These are phyloP conservation scores for Funneliformis mosseae DNA, from an alignment of 192 early-diverging fungal species.

Conservation along the genomic window DNA sequence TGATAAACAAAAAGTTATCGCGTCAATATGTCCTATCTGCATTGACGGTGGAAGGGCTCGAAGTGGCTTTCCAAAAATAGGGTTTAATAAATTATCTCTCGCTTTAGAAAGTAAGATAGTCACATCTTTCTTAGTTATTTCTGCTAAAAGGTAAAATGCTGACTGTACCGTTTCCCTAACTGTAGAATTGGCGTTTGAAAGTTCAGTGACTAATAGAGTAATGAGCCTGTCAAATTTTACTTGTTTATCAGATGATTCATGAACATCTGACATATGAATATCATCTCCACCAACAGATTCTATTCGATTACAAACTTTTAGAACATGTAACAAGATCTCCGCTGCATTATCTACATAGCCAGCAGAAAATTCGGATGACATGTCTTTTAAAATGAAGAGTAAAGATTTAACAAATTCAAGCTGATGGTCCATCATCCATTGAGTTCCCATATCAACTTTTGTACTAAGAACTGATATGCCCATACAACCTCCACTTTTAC, in stretches of 20 bases:
- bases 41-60: conserved; percentile 92
- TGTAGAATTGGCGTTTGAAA: conserved; percentile 85
- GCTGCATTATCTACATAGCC: conserved; percentile 74
- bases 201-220: conserved; percentile 81
- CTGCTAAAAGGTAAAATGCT: conserved; percentile 78
- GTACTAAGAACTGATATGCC: conserved; percentile 86
- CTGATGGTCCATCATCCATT: conserved; percentile 94
- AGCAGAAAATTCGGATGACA: conserved; percentile 74
- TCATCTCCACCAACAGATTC: conserved; percentile 40
- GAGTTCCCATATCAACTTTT: conserved; percentile 79
- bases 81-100: conserved; percentile 79
- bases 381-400: conserved; percentile 93
- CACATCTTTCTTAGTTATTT: conserved; percentile 75
- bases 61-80: conserved; percentile 97
- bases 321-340: conserved; percentile 69
- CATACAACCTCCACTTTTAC: conserved; percentile 86
- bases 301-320: conserved; percentile 68
- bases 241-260: conserved; percentile 17
- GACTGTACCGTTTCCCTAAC: conserved; percentile 90
- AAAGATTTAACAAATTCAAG: conserved; percentile 92
- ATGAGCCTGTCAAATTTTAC: conserved; percentile 80
- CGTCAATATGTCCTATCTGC: conserved; percentile 99
- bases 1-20: conserved; percentile 94
- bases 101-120: conserved; percentile 85
- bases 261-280: conserved; percentile 48